A percentile compares a stretch with the other conserved stretches of the same genome.
Evolutionary conservation across 495 filamentous ascomycete species (phyloP).

Genomic region (Physcia stellaris): DNA sequence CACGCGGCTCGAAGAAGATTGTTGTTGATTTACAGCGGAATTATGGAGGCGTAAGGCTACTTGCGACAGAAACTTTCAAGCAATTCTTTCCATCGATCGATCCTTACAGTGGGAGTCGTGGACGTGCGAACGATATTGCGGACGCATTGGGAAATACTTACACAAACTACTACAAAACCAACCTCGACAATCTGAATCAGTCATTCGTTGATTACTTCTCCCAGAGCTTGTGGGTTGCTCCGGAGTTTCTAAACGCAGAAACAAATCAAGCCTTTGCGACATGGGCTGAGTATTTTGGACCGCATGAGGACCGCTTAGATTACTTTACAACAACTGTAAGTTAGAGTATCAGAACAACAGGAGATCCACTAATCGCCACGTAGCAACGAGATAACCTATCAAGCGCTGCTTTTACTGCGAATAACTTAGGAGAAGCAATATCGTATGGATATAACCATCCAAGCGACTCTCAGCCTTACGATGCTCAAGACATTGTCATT

Average conservation of each 20-base stretch:
- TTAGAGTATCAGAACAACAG: no score
- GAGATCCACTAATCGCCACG: no score
- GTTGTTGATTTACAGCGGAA: conserved; percentile 41
- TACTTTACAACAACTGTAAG: conserved; percentile 32
- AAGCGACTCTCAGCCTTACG: conserved; percentile 24
- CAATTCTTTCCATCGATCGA: conserved; percentile 36
- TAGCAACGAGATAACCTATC: conserved; percentile 37
- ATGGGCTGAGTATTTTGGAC: conserved; percentile 41
- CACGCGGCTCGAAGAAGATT: conserved; percentile 26
- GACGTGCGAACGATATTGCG: conserved; percentile 26
- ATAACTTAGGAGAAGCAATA: conserved; percentile 22
- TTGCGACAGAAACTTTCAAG: conserved; percentile 35
- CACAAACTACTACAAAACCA: conserved; percentile 21
- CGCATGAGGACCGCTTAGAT: conserved; percentile 26
- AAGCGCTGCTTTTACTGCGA: conserved; percentile 26
- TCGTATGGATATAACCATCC: conserved; percentile 22
- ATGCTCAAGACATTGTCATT: conserved; percentile 37
- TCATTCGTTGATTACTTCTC: conserved; percentile 13
- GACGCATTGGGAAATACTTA: conserved; percentile 30
- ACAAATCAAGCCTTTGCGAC: conserved; percentile 33
- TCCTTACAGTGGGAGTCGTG: conserved; percentile 29
- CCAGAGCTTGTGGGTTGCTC: conserved; percentile 28
- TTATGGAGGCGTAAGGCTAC: conserved; percentile 24
- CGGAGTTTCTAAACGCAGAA: conserved; percentile 26
- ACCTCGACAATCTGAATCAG: conserved; percentile 7